Evolutionary conservation across 306 rosid genomes (phyloP).

Genomic region (Parietaria judaica): DNA sequence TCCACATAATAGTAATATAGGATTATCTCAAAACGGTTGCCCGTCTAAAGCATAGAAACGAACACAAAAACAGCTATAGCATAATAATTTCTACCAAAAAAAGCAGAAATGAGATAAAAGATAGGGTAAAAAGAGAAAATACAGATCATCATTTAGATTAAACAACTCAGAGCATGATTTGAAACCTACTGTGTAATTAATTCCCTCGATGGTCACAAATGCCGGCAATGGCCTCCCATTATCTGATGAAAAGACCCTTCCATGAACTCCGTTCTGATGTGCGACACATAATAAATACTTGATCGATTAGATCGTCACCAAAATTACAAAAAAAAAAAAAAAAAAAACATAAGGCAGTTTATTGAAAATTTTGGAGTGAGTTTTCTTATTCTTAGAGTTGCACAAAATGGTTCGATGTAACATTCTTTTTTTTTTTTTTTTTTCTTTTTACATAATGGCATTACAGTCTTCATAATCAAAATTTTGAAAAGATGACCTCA

Average conservation of each 20-base stretch:
- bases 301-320: not conserved
- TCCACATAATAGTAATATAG: too few relatives aligned
- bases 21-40: too few relatives aligned
- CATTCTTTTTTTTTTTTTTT: too few relatives aligned
- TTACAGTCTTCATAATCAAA: too few relatives aligned
- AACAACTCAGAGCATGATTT: not conserved
- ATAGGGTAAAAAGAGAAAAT: not conserved
- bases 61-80: not conserved
- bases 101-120: not conserved
- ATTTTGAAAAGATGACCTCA: too few relatives aligned
- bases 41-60: too few relatives aligned
- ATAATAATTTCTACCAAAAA: not conserved
- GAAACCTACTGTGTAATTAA: slow-evolving; percentile 55
- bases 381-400: too few relatives aligned
- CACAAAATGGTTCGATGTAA: too few relatives aligned
- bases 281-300: slow-evolving; percentile 16
- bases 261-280: slow-evolving; percentile 75
- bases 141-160: not conserved
- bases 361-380: too few relatives aligned
- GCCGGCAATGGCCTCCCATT: slow-evolving; percentile 72
- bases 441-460: too few relatives aligned
- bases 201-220: slow-evolving; percentile 50
- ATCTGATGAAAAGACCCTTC: slow-evolving; percentile 73
- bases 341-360: not conserved
- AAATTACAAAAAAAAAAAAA: slow-evolving; percentile 8